A percentile compares a stretch with the other conserved stretches of the same genome.
These are phyloP conservation scores for Straminergon stramineum DNA, from an alignment of 225 moss, liverwort and hornwort genomes.

Conservation along the genomic window DNA sequence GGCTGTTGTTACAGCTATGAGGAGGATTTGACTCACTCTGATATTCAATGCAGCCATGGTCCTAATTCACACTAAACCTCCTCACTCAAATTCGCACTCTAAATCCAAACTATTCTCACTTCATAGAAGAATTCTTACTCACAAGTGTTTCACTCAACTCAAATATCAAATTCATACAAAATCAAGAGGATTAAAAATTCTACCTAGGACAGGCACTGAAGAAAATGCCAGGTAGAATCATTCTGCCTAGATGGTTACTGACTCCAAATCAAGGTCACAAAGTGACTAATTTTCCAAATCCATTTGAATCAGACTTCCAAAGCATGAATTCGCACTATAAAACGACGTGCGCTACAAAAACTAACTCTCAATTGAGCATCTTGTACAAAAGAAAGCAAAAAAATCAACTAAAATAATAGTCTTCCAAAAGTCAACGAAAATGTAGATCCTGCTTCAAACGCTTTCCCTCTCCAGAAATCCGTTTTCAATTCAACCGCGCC, in stretches of 20 bases:
- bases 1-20: neutral
- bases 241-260: neutral
- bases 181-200: neutral
- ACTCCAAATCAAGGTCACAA: neutral
- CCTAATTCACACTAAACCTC: neutral
- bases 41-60: conserved; percentile 11
- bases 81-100: neutral
- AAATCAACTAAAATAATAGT: neutral
- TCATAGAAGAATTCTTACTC: neutral
- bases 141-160: neutral
- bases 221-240: neutral
- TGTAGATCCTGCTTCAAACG: neutral
- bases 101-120: neutral
- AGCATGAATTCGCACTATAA: neutral
- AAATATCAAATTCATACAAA: neutral
- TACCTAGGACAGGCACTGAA: neutral
- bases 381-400: neutral
- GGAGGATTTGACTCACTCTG: conserved; percentile 15
- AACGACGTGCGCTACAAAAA: neutral
- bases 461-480: neutral
- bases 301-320: neutral
- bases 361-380: neutral
- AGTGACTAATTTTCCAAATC: neutral
- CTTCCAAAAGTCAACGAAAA: neutral
- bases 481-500: neutral